Conservation (phyloP, 2,329 filamentous ascomycete species). For the Exophiala aquamarina region DNA sequence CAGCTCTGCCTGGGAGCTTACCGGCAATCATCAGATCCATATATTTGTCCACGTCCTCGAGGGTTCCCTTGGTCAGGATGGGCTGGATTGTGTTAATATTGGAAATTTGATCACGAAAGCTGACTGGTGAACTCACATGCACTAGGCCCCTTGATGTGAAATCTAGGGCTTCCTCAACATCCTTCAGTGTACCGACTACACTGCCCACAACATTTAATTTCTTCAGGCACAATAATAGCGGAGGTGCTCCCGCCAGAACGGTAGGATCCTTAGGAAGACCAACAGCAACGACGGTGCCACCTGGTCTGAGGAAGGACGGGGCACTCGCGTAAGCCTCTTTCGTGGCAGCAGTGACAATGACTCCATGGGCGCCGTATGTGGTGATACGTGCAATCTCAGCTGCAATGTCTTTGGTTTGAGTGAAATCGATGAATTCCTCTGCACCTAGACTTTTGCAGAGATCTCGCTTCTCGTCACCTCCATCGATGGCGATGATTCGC, state of each 20-base stretch:
- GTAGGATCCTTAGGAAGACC: conserved; percentile 35
- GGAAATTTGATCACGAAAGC: neutral
- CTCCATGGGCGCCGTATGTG: conserved; percentile 39
- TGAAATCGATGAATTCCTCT: conserved; percentile 40
- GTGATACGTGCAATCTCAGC: conserved; percentile 38
- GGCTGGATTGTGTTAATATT: conserved; percentile 20
- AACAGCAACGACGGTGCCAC: conserved; percentile 40
- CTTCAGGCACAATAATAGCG: conserved; percentile 40
- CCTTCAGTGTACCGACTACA: conserved; percentile 44
- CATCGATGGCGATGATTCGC: conserved; percentile 41
- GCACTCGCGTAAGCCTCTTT: conserved; percentile 38
- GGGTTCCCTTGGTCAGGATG: conserved; percentile 27
- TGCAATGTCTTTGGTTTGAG: conserved; percentile 33
- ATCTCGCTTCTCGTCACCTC: conserved; percentile 36
- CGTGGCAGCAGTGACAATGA: conserved; percentile 38
- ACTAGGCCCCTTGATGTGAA: conserved; percentile 45
- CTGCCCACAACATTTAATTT: conserved; percentile 44
- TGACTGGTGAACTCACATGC: conserved; percentile 20
- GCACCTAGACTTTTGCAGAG: conserved; percentile 40
- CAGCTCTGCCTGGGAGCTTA: conserved; percentile 42
- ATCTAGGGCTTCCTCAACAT: conserved; percentile 48
- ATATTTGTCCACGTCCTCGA: conserved; percentile 32
- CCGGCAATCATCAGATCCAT: conserved; percentile 40
- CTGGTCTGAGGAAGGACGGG: conserved; percentile 34
- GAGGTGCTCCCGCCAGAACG: conserved; percentile 39